These are phyloP conservation scores for Phaeosphaeria sp. DNA, from an alignment of 2,329 filamentous ascomycete genomes.

Conservation along the genomic window DNA sequence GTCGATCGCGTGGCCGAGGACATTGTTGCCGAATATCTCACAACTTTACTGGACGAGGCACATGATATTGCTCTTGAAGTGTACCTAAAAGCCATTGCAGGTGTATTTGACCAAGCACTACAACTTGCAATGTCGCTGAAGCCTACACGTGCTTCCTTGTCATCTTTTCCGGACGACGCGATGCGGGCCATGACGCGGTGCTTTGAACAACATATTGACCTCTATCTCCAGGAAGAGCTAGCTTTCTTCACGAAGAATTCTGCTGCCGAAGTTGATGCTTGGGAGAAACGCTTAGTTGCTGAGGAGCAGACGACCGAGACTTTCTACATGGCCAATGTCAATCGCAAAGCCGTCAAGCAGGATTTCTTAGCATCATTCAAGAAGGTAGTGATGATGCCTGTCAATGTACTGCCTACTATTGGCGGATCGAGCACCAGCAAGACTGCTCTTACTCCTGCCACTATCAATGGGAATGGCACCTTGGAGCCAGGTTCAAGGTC, in stretches of 20 bases:
- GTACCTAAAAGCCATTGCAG: slow-evolving; percentile 86
- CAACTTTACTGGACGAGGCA: slow-evolving; percentile 83
- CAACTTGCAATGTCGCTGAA: slow-evolving; percentile 76
- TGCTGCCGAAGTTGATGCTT: slow-evolving; percentile 77
- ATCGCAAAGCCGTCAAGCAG: slow-evolving; percentile 91
- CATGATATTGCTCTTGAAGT: slow-evolving; percentile 76
- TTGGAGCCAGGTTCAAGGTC: slow-evolving; percentile 39
- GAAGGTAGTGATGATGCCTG: slow-evolving; percentile 99
- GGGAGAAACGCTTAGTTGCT: slow-evolving; percentile 91
- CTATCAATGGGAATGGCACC: slow-evolving; percentile 33
- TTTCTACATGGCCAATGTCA: slow-evolving; percentile 95
- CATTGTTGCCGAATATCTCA: slow-evolving; percentile 82
- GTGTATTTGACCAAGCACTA: slow-evolving; percentile 84
- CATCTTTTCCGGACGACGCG: slow-evolving; percentile 68
- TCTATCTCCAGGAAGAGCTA: slow-evolving; percentile 91
- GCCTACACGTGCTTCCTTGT: slow-evolving; percentile 67
- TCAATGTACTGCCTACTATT: slow-evolving; percentile 82
- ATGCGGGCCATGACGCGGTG: slow-evolving; percentile 72
- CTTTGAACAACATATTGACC: slow-evolving; percentile 91
- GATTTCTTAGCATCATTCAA: slow-evolving; percentile 97
- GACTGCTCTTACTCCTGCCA: slow-evolving; percentile 29
- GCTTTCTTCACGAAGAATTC: slow-evolving; percentile 81
- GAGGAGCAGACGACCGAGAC: slow-evolving; percentile 91
- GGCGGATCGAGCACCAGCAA: slow-evolving; percentile 46
- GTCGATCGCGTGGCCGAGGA: slow-evolving; percentile 84